Base-by-base conservation (phyloP, 2,329 filamentous ascomycete genomes). In the Huntiella abstrusa region DNA sequence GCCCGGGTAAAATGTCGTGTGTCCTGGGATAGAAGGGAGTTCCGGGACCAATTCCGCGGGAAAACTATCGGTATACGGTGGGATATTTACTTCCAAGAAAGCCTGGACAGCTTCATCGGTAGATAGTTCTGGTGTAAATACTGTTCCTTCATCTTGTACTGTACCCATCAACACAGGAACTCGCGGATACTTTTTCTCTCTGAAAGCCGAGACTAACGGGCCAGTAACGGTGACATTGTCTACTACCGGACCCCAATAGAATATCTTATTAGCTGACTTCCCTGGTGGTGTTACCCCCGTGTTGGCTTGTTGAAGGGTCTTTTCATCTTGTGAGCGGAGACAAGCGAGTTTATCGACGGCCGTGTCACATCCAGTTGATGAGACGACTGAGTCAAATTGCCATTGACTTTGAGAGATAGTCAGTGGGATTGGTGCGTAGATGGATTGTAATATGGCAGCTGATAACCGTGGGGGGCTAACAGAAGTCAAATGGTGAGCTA, bases 181-280 rank as follows among this genome's bases (percentile, higher is more conserved):
- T 28, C 60, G 56, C 48, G 66, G 49, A 48, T 67, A 68, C 5
- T 56, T 53, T 0, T 65, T 64, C 1, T 54, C 52, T 5, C 58
- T 54, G 37, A 65, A 67, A 47, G 69, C 54, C 3, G 46, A 51
- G 36, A 63, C 66, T 1, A 66, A 63, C 7, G 62, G 56, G 47
- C 68, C 66, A 3, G 51, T 54, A 10, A 71, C 53, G 7, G 71
- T 54, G 4, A 62, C 60, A 5, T 66, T 69, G 47, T 73, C 69
- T 4, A 70, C 55, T 42, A 64, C 67, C 0, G 69, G 69, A 2
- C 65, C 62, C 65, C 65, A 73, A 57, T 69, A 70, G 53, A 70
- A 72, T 0, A 62, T 55, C 0, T 68, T 61, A 2, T 52, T 47
- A 6, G 51, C 53, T 2, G 53, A 50, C 3, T 60, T 57, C 2